Base-by-base conservation (phyloP, 768 basidiomycete genomes). In the Phylloporus scabripes region DNA sequence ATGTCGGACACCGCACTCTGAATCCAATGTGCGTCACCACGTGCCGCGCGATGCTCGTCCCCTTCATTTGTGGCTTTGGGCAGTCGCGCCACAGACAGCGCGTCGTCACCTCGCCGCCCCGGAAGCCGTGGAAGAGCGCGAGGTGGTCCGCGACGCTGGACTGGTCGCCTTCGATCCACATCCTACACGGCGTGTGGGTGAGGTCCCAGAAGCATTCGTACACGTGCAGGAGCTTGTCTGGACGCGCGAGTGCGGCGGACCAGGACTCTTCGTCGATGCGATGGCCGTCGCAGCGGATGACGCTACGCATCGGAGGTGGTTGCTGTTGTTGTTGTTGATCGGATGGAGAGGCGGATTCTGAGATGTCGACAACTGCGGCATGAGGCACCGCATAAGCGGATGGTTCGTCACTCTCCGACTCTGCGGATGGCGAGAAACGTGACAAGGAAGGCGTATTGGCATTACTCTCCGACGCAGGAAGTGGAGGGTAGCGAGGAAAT, bases 111-210 rank as follows among this genome's bases (percentile, higher is more conserved):
- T 66, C 66, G 0, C 66, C 66, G 4, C 65, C 65, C 0, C 58
- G 59, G 28, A 66, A 68, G 0, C 57, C 54, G 47, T 66, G 65
- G 32, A 62, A 66, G 43, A 60, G 63, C 10, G 55, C 52, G 50
- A 66, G 60, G 48, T 66, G 65, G 48, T 66, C 65, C 9, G 64
- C 64, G 20, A 68, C 63, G 51, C 53, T 60, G 15, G 62, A 58
- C 11, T 68, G 67, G 48, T 66, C 67, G 17, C 67, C 66, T 42
- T 66, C 67, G 32, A 66, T 64, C 59, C 67, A 68, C 66, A 66
- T 66, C 1, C 64, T 52, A 15, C 65, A 66, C 2, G 66, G 50
- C 0, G 65, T 41, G 38, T 62, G 46, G 26, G 45, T 3, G 24
- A 49, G 46, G 46, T 62, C 58, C 65, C 65, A 68, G 41, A 60